Evolutionary conservation across 148 eudicot genomes (phyloP), one percentile per base, ranked within the genome.

Genomic region (Camellia granthamiana): DNA sequence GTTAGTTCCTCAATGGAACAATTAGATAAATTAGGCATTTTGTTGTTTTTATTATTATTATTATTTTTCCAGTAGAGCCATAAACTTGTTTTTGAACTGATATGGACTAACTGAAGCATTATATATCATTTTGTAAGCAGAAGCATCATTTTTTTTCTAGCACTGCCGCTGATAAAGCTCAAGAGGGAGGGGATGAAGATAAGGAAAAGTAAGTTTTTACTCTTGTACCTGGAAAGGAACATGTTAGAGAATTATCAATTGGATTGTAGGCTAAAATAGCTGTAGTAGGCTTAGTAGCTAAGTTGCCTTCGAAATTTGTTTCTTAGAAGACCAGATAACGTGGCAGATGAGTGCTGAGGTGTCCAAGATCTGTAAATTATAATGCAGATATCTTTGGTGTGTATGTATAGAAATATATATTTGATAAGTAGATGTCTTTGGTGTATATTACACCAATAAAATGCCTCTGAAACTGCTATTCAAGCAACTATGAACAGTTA

Each of bases 131-230:
- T 41, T 59, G 44, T 59, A 67, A 56, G 75, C 79, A 81, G 83
- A 81, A 81, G 66, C 49, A 21, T 61, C 75, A 46, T 46, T 69
- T 68, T 46, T 68, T 81, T 75, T 81, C 76, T 38, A 81, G 79
- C 83, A 58, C 55, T 13, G 78, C 73, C 23, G 75, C 75, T 1
- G 61, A 68, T 66, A 80, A 64, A 74, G 74, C 78, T 75, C 79
- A 75, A 43, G 73, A 65, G 49, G 54, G 78, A 74, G 83, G 58
- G 12, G 74, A 43, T 21, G 68, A 38, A 5, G 75, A 76, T 46
- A 44, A 58, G 75, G 67, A 81, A 74, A 81, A 76, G 83, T 81
- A 81, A 68, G 79, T 76, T 68, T 69, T 67, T 68, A n/a, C 44
- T 18, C 44, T 62, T 60, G 62, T 61, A 11, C 59, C n/a, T 61